phyloP scores from a whole-genome alignment of 495 filamentous ascomycete genomes.

The Margaritispora aquatica region DNA sequence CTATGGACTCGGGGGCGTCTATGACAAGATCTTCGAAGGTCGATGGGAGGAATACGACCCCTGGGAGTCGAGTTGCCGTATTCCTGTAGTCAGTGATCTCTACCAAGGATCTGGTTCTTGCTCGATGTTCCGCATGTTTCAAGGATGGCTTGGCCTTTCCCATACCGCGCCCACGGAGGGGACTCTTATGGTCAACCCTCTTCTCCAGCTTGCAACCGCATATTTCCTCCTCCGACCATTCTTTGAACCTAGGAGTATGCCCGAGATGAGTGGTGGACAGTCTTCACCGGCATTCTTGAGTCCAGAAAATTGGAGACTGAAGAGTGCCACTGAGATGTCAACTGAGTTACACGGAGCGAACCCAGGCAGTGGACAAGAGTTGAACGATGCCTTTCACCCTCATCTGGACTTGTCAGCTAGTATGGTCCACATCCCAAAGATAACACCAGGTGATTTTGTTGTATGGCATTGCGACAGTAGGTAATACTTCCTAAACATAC shows the following conservation, averaged over 20 bases:
- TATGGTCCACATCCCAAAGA: conserved; percentile 75
- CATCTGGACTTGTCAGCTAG: conserved; percentile 64
- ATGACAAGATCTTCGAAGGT: conserved; percentile 65
- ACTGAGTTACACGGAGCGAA: conserved; percentile 68
- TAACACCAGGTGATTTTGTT: conserved; percentile 80
- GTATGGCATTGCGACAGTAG: conserved; percentile 80
- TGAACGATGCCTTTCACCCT: conserved; percentile 64
- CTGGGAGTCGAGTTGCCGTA: conserved; percentile 66
- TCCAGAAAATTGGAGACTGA: conserved; percentile 45
- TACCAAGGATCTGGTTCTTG: conserved; percentile 80
- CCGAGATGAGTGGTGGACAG: conserved; percentile 26
- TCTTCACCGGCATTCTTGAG: conserved; percentile 39
- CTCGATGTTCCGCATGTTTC: conserved; percentile 81
- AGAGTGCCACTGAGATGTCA: conserved; percentile 29
- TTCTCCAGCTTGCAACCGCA: conserved; percentile 64
- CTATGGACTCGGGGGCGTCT: conserved; percentile 65
- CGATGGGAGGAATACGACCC: conserved; percentile 79
- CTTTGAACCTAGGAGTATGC: conserved; percentile 52
- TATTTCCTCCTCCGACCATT: conserved; percentile 85
- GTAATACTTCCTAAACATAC: conserved; percentile 16
- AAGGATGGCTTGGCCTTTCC: conserved; percentile 84
- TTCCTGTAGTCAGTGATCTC: conserved; percentile 64
- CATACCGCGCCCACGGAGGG: conserved; percentile 65
- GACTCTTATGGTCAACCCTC: conserved; percentile 76
- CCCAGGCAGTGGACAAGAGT: conserved; percentile 71